A percentile compares a stretch with the other conserved stretches of the same genome.
phyloP scores from a whole-genome alignment of 2,329 filamentous ascomycete genomes.

The Tolypocladium guangdongense region DNA sequence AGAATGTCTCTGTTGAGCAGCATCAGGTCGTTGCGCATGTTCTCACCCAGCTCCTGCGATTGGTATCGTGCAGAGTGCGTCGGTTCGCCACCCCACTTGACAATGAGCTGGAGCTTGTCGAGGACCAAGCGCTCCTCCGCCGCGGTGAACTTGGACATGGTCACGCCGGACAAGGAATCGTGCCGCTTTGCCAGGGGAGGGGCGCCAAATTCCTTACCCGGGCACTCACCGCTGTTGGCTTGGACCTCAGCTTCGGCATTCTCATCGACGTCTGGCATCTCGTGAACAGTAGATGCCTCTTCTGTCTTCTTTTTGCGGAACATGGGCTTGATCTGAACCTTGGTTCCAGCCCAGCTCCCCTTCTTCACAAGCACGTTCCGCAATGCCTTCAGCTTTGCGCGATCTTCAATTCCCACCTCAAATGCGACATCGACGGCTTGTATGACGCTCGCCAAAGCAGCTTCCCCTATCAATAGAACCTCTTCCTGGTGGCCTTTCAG shows the following conservation, averaged over 20 bases:
- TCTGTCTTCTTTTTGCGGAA: constrained; percentile 79
- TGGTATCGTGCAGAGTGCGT: constrained; percentile 96
- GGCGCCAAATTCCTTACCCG: constrained; percentile 9
- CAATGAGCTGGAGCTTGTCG: constrained; percentile 93
- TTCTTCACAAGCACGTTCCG: constrained; percentile 87
- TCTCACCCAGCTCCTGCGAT: constrained; percentile 86
- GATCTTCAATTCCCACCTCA: constrained; percentile 70
- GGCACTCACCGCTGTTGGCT: constrained; percentile 11
- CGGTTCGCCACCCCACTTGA: constrained; percentile 98
- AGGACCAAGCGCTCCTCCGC: constrained; percentile 86
- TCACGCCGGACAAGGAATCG: constrained; percentile 81
- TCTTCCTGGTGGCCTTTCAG: constrained; percentile 95
- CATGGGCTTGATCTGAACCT: constrained; percentile 99
- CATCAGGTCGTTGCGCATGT: constrained; percentile 89
- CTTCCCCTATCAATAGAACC: constrained; percentile 84
- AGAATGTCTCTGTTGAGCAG: constrained; percentile 87
- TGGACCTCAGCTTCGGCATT: constrained; percentile 12
- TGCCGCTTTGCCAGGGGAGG: constrained; percentile 46
- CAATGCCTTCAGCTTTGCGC: constrained; percentile 72
- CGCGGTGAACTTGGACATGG: constrained; percentile 87
- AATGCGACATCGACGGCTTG: constrained; percentile 77
- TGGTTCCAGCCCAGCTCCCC: constrained; percentile 87
- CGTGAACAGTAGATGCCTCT: constrained; percentile 31
- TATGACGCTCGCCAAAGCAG: constrained; percentile 78
- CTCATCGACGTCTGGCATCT: constrained; percentile 20